Conservation (phyloP, 1,139 yeast species). For the Chernovozyma aurita region DNA sequence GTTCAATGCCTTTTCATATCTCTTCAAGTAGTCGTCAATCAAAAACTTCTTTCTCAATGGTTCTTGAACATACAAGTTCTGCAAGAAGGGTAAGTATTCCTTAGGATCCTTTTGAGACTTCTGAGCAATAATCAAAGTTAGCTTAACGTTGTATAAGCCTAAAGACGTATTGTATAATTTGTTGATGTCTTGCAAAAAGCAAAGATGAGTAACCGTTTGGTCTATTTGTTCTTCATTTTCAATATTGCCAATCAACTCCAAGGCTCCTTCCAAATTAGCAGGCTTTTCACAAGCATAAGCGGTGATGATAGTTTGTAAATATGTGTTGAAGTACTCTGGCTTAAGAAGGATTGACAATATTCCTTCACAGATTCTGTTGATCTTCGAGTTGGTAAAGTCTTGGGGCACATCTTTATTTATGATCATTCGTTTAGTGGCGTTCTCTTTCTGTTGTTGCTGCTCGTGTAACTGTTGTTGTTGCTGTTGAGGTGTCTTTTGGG, state of each 20-base stretch:
- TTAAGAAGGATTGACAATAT: conserved; percentile 53
- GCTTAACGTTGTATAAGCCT: conserved; percentile 75
- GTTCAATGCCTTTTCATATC: conserved; percentile 60
- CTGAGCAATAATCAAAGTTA: conserved; percentile 84
- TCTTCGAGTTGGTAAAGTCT: conserved; percentile 50
- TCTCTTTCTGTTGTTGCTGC: conserved; percentile 11
- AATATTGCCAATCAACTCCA: conserved; percentile 53
- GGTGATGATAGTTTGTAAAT: conserved; percentile 77
- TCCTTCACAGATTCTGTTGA: conserved; percentile 73
- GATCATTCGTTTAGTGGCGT: conserved; percentile 21
- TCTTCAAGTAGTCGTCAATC: conserved; percentile 76
- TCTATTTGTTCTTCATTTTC: conserved; percentile 50
- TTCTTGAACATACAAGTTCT: conserved; percentile 64
- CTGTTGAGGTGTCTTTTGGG: conserved; percentile 17
- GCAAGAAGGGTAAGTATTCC: conserved; percentile 90
- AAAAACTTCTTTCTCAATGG: conserved; percentile 65
- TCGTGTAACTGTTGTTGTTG: conserved; percentile 19
- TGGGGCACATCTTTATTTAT: conserved; percentile 14
- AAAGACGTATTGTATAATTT: conserved; percentile 74
- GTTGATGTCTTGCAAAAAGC: conserved; percentile 89
- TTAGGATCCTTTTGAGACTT: conserved; percentile 97
- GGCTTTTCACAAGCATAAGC: conserved; percentile 93
- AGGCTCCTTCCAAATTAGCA: conserved; percentile 74
- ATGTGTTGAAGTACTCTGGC: conserved; percentile 51
- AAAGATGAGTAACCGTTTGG: conserved; percentile 69